A percentile compares a stretch with the other conserved stretches of the same genome.
phyloP scores from a whole-genome alignment of 768 basidiomycete genomes.

The Termitomyces sp. region DNA sequence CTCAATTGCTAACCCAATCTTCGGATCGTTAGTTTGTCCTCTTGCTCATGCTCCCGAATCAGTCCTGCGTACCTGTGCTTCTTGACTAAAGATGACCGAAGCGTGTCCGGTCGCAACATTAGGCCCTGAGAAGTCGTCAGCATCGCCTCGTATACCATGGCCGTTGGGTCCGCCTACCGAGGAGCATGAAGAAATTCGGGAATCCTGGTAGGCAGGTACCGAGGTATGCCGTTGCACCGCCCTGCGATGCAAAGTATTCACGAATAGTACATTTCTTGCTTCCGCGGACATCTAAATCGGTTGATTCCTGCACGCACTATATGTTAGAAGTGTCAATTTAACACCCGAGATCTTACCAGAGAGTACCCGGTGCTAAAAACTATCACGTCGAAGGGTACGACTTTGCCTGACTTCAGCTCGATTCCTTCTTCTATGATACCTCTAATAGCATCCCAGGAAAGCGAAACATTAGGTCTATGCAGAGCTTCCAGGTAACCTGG shows the following conservation, averaged over 20 bases:
- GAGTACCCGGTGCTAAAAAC: conserved; percentile 53
- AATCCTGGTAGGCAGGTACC: conserved; percentile 51
- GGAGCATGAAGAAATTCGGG: conserved; percentile 44
- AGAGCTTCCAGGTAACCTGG: conserved; percentile 51
- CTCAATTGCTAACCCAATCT: conserved; percentile 46
- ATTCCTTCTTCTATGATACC: conserved; percentile 43
- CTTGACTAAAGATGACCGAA: conserved; percentile 50
- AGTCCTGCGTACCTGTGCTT: conserved; percentile 39
- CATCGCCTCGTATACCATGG: background rate
- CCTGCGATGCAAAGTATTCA: conserved; percentile 42
- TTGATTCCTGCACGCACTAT: conserved; percentile 24
- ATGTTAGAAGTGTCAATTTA: background rate
- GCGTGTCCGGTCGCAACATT: conserved; percentile 55
- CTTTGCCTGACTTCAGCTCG: conserved; percentile 39
- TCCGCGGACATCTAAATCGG: conserved; percentile 33
- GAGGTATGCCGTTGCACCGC: conserved; percentile 46
- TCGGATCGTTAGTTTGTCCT: conserved; percentile 1
- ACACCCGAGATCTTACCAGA: conserved; percentile 17
- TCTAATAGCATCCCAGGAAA: conserved; percentile 46
- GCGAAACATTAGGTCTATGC: conserved; percentile 44
- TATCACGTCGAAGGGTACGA: conserved; percentile 50
- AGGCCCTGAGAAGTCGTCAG: conserved; percentile 30
- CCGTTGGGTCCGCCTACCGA: conserved; percentile 26
- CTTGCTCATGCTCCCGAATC: conserved; percentile 6
- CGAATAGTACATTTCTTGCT: conserved; percentile 32